Evolutionary conservation across 2,329 filamentous ascomycete species (phyloP).

Genomic region (Aspergillus sp.): DNA sequence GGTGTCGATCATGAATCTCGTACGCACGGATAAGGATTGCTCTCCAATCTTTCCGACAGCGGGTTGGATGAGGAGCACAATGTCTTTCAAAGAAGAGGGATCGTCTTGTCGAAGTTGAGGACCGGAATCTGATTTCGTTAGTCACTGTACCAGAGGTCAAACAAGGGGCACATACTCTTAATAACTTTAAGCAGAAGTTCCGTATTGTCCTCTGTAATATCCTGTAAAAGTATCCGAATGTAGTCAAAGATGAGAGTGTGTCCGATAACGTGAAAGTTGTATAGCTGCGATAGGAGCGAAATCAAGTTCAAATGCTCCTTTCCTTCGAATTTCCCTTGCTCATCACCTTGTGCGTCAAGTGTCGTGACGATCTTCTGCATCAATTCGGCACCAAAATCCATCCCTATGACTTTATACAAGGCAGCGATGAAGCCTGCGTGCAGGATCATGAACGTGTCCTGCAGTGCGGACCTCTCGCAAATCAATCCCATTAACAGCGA

Average conservation of each 20-base stretch:
- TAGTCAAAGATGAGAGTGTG: constrained; percentile 85
- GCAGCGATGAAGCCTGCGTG: constrained; percentile 84
- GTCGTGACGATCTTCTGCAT: constrained; percentile 68
- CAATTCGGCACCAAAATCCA: constrained; percentile 81
- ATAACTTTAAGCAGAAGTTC: constrained; percentile 81
- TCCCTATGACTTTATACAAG: constrained; percentile 76
- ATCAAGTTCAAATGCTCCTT: constrained; percentile 71
- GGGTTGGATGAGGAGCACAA: constrained; percentile 69
- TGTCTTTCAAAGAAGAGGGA: constrained; percentile 77
- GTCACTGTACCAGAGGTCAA: constrained; percentile 3
- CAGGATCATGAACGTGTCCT: constrained; percentile 84
- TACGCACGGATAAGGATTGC: constrained; percentile 69
- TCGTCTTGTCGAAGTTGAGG: constrained; percentile 81
- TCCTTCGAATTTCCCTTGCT: constrained; percentile 30
- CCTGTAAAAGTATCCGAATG: constrained; percentile 64
- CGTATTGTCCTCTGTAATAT: constrained; percentile 76
- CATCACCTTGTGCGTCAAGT: constrained; percentile 59
- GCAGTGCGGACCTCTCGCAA: constrained; percentile 66
- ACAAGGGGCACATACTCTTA: constrained; percentile 43
- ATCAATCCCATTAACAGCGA: constrained; percentile 72
- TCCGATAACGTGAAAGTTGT: constrained; percentile 82
- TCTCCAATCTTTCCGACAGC: constrained; percentile 61
- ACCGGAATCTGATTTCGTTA: constrained; percentile 51
- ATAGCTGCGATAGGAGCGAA: constrained; percentile 74
- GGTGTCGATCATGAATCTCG: constrained; percentile 95